A percentile compares a stretch with the other conserved stretches of the same genome.
Evolutionary conservation across 2,329 filamentous ascomycete genomes (phyloP).

Genomic region (Fusarium kyushuense): DNA sequence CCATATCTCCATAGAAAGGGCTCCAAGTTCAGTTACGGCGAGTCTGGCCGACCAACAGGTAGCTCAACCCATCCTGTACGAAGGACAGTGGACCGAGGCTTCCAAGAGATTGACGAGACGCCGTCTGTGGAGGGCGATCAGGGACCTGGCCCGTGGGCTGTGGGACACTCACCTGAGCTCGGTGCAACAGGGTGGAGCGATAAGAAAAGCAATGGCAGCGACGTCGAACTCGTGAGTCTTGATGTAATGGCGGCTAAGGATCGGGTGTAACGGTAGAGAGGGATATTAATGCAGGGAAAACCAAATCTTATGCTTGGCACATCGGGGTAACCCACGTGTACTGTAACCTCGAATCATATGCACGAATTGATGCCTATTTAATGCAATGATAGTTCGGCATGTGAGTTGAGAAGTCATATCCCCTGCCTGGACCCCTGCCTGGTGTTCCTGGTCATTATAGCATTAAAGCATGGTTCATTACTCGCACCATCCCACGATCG

Average conservation of each 20-base stretch:
- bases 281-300: neutral
- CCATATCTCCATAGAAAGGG: conserved; percentile 33
- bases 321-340: neutral
- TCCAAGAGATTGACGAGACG: conserved; percentile 36
- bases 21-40: conserved; percentile 18
- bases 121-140: conserved; percentile 7
- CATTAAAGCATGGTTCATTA: neutral
- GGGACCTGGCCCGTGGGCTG: neutral
- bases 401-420: neutral
- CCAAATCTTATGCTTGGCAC: neutral
- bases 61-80: conserved; percentile 11
- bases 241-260: conserved; percentile 6
- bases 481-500: neutral
- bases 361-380: neutral
- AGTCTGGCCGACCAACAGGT: conserved; percentile 9
- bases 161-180: conserved; percentile 13
- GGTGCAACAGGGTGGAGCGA: conserved; percentile 23
- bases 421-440: neutral
- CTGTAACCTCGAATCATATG: neutral
- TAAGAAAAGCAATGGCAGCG: conserved; percentile 32
- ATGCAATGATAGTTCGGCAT: neutral
- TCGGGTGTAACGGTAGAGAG: neutral
- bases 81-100: conserved; percentile 16
- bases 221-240: conserved; percentile 20
- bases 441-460: neutral